phyloP scores from a whole-genome alignment of 805 yeast genomes.

The Cyberlindnera subsufficiens region DNA sequence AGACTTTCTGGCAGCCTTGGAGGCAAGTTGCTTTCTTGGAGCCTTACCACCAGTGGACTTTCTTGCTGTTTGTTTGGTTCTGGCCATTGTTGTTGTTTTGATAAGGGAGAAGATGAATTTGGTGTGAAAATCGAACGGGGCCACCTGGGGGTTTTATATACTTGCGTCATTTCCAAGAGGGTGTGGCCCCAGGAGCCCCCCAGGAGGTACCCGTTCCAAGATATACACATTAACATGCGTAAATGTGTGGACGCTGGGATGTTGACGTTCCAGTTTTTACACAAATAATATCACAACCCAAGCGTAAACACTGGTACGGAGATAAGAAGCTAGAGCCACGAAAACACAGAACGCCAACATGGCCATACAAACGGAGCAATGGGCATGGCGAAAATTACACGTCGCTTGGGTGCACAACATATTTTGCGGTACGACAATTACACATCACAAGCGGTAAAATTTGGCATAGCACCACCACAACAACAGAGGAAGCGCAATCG shows the following conservation, averaged over 20 bases:
- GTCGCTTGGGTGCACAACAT: constrained; percentile 1
- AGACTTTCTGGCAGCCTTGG: constrained; percentile 88
- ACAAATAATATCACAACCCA: neutral
- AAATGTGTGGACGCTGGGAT: neutral
- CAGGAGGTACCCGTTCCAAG: too few species aligned
- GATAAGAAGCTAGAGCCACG: too few species aligned
- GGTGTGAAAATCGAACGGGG: neutral
- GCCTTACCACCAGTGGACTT: constrained; percentile 93
- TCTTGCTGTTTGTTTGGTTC: constrained; percentile 92
- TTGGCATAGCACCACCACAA: neutral
- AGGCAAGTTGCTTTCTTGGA: constrained; percentile 88
- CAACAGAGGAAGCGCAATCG: neutral
- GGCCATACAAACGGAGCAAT: constrained; percentile 1
- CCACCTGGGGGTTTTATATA: neutral
- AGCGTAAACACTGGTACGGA: too few species aligned
- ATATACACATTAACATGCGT: neutral
- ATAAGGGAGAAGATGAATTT: too few species aligned
- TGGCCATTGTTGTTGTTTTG: constrained; percentile 53
- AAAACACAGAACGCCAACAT: neutral
- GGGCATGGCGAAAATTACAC: neutral
- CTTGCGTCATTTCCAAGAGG: too few species aligned
- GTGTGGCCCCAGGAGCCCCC: too few species aligned
- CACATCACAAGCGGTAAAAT: constrained; percentile 1
- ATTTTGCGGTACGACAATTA: neutral
- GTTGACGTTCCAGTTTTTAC: neutral